phyloP scores from a whole-genome alignment of 1,284 basidiomycete genomes.

The Xerocomus amazonicus region DNA sequence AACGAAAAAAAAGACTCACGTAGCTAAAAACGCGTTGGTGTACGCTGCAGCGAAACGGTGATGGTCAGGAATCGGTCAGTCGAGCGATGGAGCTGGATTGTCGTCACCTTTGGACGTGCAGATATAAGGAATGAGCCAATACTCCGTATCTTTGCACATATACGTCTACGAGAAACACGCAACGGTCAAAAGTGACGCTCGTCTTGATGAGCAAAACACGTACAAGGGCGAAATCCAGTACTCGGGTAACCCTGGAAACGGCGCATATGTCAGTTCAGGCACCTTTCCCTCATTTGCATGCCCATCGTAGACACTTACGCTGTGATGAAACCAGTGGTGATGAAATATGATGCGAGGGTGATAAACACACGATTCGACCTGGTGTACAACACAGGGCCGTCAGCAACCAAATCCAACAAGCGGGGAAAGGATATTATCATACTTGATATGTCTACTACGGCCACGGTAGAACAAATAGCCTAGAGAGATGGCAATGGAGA shows the following conservation, averaged over 20 bases:
- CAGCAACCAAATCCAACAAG: background rate
- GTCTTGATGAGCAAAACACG: background rate
- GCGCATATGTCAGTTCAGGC: background rate
- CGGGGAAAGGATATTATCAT: background rate
- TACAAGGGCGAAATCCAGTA: background rate
- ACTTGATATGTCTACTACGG: background rate
- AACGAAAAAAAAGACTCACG: background rate
- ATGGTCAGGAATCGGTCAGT: background rate
- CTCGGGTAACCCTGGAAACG: background rate
- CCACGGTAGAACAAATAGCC: conserved; percentile 1
- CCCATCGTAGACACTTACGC: background rate
- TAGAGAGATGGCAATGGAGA: conserved; percentile 5
- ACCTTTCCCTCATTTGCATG: background rate
- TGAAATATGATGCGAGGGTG: conserved; percentile 6
- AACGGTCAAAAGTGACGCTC: background rate
- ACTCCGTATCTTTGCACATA: background rate
- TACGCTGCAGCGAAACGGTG: background rate
- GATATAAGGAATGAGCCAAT: conserved; percentile 1
- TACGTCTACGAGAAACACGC: background rate
- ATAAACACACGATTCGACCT: background rate
- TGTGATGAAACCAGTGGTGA: conserved; percentile 4
- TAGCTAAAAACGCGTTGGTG: background rate
- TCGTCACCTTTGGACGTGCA: conserved; percentile 1
- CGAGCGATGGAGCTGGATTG: no score
- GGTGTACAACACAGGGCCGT: background rate